Evolutionary conservation across 805 yeast species (phyloP).

Genomic region (Suhomyces kilbournensis): DNA sequence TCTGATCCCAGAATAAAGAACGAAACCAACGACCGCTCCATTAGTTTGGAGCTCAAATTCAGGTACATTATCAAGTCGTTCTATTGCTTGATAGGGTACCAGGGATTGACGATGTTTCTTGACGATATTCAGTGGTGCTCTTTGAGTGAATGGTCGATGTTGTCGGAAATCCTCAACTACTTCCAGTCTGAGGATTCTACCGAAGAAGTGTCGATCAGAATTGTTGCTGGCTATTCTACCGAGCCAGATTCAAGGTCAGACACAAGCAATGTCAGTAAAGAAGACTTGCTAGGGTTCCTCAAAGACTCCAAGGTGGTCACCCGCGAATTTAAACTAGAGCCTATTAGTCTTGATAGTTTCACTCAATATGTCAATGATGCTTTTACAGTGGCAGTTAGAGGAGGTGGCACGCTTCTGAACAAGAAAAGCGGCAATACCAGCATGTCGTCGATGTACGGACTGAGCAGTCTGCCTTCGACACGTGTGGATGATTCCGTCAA

Average conservation of each 20-base stretch:
- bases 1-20: neutral
- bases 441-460: conserved; percentile 2
- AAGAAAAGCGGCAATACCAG: neutral
- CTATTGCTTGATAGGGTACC: conserved; percentile 37
- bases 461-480: neutral
- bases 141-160: conserved; percentile 24
- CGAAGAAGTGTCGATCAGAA: conserved; percentile 8
- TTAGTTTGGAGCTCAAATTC: conserved; percentile 37
- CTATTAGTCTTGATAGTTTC: neutral
- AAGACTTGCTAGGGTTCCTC: conserved; percentile 3
- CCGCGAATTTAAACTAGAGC: neutral
- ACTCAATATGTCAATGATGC: neutral
- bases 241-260: neutral
- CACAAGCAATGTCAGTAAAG: neutral
- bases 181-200: conserved; percentile 9
- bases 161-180: conserved; percentile 25
- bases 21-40: conserved; percentile 12
- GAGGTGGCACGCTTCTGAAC: neutral
- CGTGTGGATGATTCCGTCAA: neutral
- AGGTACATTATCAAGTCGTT: conserved; percentile 42
- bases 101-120: conserved; percentile 43
- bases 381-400: neutral
- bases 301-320: neutral
- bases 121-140: conserved; percentile 50
- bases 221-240: conserved; percentile 7